Evolutionary conservation across 1,284 basidiomycete species (phyloP), one percentile per base, ranked within the genome.

Genomic region (Cryptococcus sp.): DNA sequence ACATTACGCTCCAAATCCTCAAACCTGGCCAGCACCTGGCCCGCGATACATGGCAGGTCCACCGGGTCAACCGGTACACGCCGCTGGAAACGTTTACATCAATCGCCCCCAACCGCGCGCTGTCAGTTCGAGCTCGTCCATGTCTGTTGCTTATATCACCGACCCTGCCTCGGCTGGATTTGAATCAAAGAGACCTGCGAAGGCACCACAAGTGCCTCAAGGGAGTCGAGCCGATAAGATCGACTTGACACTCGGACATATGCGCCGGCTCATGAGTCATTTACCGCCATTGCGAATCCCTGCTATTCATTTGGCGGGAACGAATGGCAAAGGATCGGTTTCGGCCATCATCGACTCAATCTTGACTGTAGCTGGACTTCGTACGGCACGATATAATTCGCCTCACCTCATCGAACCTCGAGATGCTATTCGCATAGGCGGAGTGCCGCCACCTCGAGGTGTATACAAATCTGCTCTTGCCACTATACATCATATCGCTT

Each of bases 311-410:
- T 82, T 98, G 48, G 86, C 91, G 3, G 94, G 96, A 0, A 99
- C 96, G 0, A 98, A 99, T 74, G 94, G 94, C 25, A 99, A 99
- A 74, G 96, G 96, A 24, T 92, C 87, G 54, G 89, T 93, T 10
- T 86, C 90, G 7, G 85, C 87, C 1, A 79, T 93, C 48, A 76
- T 97, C 13, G 83, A 90, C 3, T 87, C 87, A 18, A 85, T 91
- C 57, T 76, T 98, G 14, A 69, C 69, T 1, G 70, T 78, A 10
- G 80, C 85, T 0, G 78, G 78, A 0, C 63, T 87, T 46, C 77
- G 78, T 14, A 83, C 89, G 2, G 94, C 88, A 3, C 81, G 88
- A 28, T 98, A 91, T 80, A 98, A 94, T 74, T 89, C 85, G 59
- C 96, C 96, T 0, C 93, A 98, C 70, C 84, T 98, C 5, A 73